Conservation (phyloP, 1,284 basidiomycete species). For the Moniliella sp. region DNA sequence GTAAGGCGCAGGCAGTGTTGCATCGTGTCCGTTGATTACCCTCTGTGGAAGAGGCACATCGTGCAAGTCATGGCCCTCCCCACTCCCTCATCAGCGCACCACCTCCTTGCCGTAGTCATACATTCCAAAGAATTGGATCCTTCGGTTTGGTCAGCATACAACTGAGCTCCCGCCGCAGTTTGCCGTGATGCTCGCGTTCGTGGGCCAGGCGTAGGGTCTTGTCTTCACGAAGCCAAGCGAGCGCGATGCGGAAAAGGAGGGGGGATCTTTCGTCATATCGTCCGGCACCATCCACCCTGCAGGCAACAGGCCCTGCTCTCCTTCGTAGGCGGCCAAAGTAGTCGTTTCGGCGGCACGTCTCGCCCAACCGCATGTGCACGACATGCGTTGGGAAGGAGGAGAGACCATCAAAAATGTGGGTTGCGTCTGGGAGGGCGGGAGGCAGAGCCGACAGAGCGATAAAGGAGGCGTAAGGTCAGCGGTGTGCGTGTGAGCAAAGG, state of each 20-base stretch:
- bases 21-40: no score
- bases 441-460: no score
- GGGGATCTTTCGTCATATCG: slow-evolving; percentile 6
- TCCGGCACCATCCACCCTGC: not conserved
- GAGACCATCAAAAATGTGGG: slow-evolving; percentile 32
- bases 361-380: slow-evolving; percentile 25
- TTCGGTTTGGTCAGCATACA: no score
- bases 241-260: slow-evolving; percentile 16
- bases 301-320: no score
- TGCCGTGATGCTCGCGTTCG: slow-evolving; percentile 7
- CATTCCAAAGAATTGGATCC: slow-evolving; percentile 27
- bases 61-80: no score
- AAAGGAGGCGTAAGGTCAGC: no score
- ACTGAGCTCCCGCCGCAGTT: slow-evolving; percentile 19
- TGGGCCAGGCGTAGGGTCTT: slow-evolving; percentile 12
- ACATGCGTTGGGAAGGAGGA: slow-evolving; percentile 29
- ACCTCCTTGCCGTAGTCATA: slow-evolving; percentile 17
- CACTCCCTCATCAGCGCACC: no score
- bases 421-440: slow-evolving; percentile 20
- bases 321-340: slow-evolving; percentile 25
- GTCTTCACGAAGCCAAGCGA: slow-evolving; percentile 28
- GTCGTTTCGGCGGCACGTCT: slow-evolving; percentile 10
- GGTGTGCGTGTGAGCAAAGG: no score
- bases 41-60: no score
- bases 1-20: no score